Conservation (phyloP, 2,329 filamentous ascomycete species). For the Pseudogymnoascus sp. region DNA sequence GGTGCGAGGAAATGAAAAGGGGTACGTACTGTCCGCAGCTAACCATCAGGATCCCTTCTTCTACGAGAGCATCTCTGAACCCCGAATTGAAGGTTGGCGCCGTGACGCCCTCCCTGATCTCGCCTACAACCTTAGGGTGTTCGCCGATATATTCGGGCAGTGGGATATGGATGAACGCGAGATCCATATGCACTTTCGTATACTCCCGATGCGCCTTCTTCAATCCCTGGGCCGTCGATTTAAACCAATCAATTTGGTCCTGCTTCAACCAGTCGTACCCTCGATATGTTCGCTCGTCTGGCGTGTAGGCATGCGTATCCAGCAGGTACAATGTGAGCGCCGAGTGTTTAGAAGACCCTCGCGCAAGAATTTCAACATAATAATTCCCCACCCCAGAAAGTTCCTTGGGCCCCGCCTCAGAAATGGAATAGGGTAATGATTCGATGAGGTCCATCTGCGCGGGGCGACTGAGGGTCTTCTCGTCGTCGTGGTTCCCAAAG, state of each 20-base stretch:
- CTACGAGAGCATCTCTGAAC: conserved; percentile 83
- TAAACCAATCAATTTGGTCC: conserved; percentile 93
- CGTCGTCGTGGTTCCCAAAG: conserved; percentile 96
- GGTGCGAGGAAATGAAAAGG: conserved; percentile 14
- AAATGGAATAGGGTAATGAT: conserved; percentile 80
- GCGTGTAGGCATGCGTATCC: conserved; percentile 86
- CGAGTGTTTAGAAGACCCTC: conserved; percentile 71
- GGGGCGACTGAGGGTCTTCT: conserved; percentile 63
- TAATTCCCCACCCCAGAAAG: conserved; percentile 94
- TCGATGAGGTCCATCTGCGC: conserved; percentile 82
- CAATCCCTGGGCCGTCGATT: conserved; percentile 62
- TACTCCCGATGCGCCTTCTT: conserved; percentile 76
- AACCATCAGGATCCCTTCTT: conserved; percentile 77
- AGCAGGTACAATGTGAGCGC: conserved; percentile 91
- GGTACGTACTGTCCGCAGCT: conserved; percentile 79
- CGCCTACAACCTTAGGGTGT: conserved; percentile 55
- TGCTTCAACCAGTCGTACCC: conserved; percentile 98
- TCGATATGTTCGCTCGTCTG: conserved; percentile 77
- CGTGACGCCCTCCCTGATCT: conserved; percentile 62
- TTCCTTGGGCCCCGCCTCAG: conserved; percentile 70
- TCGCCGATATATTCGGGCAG: conserved; percentile 73
- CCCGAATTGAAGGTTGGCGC: conserved; percentile 83
- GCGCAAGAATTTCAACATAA: conserved; percentile 79
- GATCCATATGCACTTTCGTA: conserved; percentile 85
- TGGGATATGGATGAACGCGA: conserved; percentile 96